Evolutionary conservation across 2,329 filamentous ascomycete species (phyloP), one percentile per base, ranked within the genome.

Genomic region (Lasiodiplodia hormozganensis): DNA sequence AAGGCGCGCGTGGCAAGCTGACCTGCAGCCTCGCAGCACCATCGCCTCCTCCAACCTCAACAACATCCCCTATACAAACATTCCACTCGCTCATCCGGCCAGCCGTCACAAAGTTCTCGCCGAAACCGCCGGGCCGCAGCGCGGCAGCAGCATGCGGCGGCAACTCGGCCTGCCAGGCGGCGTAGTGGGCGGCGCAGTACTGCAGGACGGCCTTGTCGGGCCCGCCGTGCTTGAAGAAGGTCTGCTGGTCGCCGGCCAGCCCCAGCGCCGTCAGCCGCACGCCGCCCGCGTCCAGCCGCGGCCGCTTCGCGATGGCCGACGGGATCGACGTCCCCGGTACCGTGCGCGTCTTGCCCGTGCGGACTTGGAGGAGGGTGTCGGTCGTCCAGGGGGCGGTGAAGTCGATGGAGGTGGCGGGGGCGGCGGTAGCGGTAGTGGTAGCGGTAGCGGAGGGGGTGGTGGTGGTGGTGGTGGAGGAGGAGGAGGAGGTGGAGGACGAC

Each of bases 21-120:
- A 90, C 85, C 72, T 90, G 86, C 0, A 90, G 81, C 2, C 87
- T 69, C 0, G 87, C 81, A 1, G 16, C 43, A 6, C 23, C 23
- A 23, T 16, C 40, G 2, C 82, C 79, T 2, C 82, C 79, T 0
- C 85, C 76, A 8, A 90, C 82, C 0, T 82, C 79, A 21, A 89
- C 79, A 16, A 87, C 79, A 71, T 91, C 89, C 25, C 89, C 89
- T 64, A 91, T 88, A 76, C 89, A 90, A 0, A 90, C 79, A 71
- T 88, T 90, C 43, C 84, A 82, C 78, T 91, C 89, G 72, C 89
- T 90, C 81, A 90, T 85, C 6, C 6, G 8, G 3, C 80, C 79
- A 1, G 79, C 77, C 1, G 82, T 85, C 49, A 89, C 87, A 3
- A 91, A 79, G 72, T 91, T 91, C 78, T 91, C 89, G 7, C 89